Percentiles rank a stretch among this genome's conserved stretches.
Conservation (phyloP, 176 grass and related monocot species). For the Bothriochloa decipiens region DNA sequence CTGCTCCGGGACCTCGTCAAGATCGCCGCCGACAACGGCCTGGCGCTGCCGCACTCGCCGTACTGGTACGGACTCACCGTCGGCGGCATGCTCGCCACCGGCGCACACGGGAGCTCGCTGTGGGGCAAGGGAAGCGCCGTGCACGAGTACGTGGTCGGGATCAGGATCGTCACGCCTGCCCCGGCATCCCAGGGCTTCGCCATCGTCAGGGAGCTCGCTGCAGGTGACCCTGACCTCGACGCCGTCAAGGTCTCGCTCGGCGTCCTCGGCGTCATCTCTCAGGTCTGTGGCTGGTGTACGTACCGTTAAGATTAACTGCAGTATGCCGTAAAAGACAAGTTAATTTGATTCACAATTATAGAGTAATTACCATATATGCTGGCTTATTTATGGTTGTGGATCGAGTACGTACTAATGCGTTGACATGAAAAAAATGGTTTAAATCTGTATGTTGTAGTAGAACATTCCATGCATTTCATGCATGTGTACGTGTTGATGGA, state of each 20-base stretch:
- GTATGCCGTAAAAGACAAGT: too few relatives aligned
- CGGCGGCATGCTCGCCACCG: constrained; percentile 26
- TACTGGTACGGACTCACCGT: constrained; percentile 37
- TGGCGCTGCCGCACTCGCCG: constrained; percentile 6
- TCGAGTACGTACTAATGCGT: too few relatives aligned
- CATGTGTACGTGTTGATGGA: too few relatives aligned
- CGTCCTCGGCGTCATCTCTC: constrained; percentile 37
- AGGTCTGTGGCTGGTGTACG: not conserved
- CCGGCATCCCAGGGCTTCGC: constrained; percentile 19
- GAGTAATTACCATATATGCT: too few relatives aligned
- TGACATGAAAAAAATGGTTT: too few relatives aligned
- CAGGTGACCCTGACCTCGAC: constrained; percentile 17
- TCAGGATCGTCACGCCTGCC: constrained; percentile 30
- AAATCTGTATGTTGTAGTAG: too few relatives aligned
- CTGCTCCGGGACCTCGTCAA: constrained; percentile 2
- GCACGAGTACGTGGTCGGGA: constrained; percentile 20
- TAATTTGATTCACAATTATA: too few relatives aligned
- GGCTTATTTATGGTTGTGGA: too few relatives aligned
- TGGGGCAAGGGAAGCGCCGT: constrained; percentile 26
- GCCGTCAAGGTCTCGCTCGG: constrained; percentile 31
- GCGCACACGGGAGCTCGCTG: constrained; percentile 24
- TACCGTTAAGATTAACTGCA: not conserved
- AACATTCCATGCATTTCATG: too few relatives aligned
- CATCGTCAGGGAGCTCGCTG: constrained; percentile 13
- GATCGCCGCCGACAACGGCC: not conserved